These are phyloP conservation scores for Colletotrichum chrysophilum DNA, from an alignment of 2,329 filamentous ascomycete genomes.

Conservation along the genomic window DNA sequence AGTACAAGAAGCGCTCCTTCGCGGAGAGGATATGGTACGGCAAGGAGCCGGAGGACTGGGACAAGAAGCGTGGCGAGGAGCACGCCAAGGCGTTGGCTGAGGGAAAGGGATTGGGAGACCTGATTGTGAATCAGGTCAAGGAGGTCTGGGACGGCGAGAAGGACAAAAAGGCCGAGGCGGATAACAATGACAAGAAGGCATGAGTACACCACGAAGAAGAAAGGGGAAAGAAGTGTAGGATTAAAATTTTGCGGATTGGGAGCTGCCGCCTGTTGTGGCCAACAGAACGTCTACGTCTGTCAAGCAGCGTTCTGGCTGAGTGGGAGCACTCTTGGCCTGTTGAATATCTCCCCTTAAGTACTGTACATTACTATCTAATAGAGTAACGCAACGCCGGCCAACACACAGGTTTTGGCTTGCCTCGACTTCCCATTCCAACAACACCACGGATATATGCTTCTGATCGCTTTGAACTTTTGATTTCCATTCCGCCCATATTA, in stretches of 20 bases:
- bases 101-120: slow-evolving; percentile 59
- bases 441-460: neutral
- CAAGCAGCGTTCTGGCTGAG: neutral
- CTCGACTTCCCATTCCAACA: neutral
- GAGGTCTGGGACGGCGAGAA: slow-evolving; percentile 51
- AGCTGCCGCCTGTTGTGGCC: neutral
- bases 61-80: slow-evolving; percentile 54
- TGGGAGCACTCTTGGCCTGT: neutral
- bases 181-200: slow-evolving; percentile 21
- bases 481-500: neutral
- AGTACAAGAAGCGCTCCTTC: slow-evolving; percentile 28
- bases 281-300: neutral
- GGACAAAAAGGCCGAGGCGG: slow-evolving; percentile 19
- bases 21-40: slow-evolving; percentile 64
- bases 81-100: slow-evolving; percentile 59
- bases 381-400: neutral
- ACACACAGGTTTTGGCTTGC: neutral
- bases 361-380: slow-evolving; percentile 7
- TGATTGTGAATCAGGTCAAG: slow-evolving; percentile 62
- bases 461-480: neutral
- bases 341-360: slow-evolving; percentile 6
- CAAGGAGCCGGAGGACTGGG: slow-evolving; percentile 59
- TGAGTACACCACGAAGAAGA: neutral
- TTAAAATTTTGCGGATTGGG: neutral
- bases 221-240: neutral